These are phyloP conservation scores for Mucor piriformis DNA, from an alignment of 371 early-diverging fungal species.

Conservation along the genomic window DNA sequence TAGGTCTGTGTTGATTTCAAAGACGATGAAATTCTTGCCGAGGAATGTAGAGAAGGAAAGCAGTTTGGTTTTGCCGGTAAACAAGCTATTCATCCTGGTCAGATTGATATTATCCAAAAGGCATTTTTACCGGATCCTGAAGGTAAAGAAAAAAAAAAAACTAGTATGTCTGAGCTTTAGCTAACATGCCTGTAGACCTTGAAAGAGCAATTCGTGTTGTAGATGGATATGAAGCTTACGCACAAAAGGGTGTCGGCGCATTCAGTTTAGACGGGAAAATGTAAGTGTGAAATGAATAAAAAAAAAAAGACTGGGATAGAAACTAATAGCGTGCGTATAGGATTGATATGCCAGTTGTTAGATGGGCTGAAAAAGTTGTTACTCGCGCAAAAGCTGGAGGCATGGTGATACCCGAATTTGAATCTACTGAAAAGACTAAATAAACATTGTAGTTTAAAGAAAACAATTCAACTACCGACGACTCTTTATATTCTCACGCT, in stretches of 20 bases:
- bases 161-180: too few relatives aligned
- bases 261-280: slow-evolving; percentile 91
- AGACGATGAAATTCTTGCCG: slow-evolving; percentile 62
- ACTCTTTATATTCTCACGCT: slow-evolving; percentile 2
- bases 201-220: slow-evolving; percentile 66
- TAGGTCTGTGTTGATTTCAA: slow-evolving; percentile 87
- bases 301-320: background rate
- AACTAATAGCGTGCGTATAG: slow-evolving; percentile 35
- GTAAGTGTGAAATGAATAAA: slow-evolving; percentile 36
- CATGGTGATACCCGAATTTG: slow-evolving; percentile 45
- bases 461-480: background rate
- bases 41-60: slow-evolving; percentile 86
- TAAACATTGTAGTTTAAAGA: slow-evolving; percentile 1
- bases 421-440: slow-evolving; percentile 5
- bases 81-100: slow-evolving; percentile 92
- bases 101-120: slow-evolving; percentile 81
- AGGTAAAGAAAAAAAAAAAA: slow-evolving; percentile 55
- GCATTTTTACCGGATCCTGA: slow-evolving; percentile 74
- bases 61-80: slow-evolving; percentile 95
- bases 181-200: slow-evolving; percentile 57
- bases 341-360: slow-evolving; percentile 73
- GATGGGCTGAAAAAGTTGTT: slow-evolving; percentile 70
- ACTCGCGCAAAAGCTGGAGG: slow-evolving; percentile 61
- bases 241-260: slow-evolving; percentile 80
- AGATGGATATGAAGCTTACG: slow-evolving; percentile 67